These are phyloP conservation scores for Trichothecium sympodiale DNA, from an alignment of 2,329 filamentous ascomycete genomes.

Conservation along the genomic window DNA sequence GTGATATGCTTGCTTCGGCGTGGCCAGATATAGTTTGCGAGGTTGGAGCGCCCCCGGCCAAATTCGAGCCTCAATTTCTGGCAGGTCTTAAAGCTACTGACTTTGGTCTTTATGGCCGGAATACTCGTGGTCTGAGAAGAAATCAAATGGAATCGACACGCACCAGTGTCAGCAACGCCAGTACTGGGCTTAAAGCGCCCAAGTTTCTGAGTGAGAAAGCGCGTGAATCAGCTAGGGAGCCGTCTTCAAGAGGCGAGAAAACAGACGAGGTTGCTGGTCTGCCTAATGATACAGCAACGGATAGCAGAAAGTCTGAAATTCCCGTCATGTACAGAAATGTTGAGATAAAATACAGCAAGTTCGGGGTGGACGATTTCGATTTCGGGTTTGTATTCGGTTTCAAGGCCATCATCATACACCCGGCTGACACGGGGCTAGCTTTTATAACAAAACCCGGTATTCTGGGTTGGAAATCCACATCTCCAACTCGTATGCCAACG, in stretches of 20 bases:
- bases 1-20: slow-evolving; percentile 74
- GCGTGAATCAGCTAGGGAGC: slow-evolving; percentile 47
- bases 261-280: slow-evolving; percentile 50
- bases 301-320: slow-evolving; percentile 69
- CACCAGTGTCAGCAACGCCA: slow-evolving; percentile 45
- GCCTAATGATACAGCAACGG: slow-evolving; percentile 57
- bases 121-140: slow-evolving; percentile 59
- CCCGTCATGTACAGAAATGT: slow-evolving; percentile 85
- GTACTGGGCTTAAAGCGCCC: slow-evolving; percentile 57
- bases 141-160: slow-evolving; percentile 79
- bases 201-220: slow-evolving; percentile 95
- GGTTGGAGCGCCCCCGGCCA: slow-evolving; percentile 69
- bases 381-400: slow-evolving; percentile 56
- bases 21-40: slow-evolving; percentile 86
- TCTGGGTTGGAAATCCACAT: slow-evolving; percentile 95
- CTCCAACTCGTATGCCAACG: slow-evolving; percentile 90
- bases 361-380: slow-evolving; percentile 98
- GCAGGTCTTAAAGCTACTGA: slow-evolving; percentile 59
- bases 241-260: slow-evolving; percentile 14
- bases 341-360: slow-evolving; percentile 98
- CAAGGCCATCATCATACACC: slow-evolving; percentile 7
- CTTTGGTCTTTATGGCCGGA: slow-evolving; percentile 68
- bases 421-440: slow-evolving; percentile 27
- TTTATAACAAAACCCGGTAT: slow-evolving; percentile 87
- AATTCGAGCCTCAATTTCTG: slow-evolving; percentile 61